A percentile compares a stretch with the other conserved stretches of the same genome.
Evolutionary conservation across 139 green algal species (phyloP).

Genomic region (Chlorella sp.): DNA sequence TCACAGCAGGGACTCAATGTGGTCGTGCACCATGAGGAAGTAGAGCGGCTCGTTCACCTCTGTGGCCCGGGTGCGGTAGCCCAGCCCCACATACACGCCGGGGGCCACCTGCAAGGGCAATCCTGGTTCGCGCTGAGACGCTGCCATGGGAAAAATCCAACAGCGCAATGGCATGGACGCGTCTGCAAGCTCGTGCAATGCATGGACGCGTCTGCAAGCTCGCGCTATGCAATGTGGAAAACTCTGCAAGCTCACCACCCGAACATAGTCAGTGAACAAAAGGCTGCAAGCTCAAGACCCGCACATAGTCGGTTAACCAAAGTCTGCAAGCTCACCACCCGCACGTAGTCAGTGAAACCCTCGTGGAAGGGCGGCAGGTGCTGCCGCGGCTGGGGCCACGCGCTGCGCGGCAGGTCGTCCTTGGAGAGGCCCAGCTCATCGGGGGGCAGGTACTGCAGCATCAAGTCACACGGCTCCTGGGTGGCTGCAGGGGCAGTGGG

Average conservation of each 20-base stretch:
- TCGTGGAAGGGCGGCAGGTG: constrained; percentile 36
- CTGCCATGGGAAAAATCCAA: no score
- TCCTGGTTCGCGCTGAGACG: no score
- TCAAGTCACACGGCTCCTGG: constrained; percentile 35
- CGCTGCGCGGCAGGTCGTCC: constrained; percentile 28
- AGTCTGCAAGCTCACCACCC: no score
- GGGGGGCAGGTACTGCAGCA: constrained; percentile 19
- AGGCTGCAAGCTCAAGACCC: no score
- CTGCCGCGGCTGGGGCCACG: constrained; percentile 28
- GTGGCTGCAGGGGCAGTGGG: constrained; percentile 3
- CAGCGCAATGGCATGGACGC: no score
- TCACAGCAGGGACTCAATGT: constrained; percentile 2
- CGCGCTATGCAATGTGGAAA: no score
- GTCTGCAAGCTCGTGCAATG: no score
- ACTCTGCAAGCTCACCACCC: no score
- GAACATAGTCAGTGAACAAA: constrained; percentile 47
- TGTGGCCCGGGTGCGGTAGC: constrained; percentile 13
- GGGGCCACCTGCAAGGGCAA: no score
- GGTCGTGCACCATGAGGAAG: constrained; percentile 22
- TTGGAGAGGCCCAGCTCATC: constrained; percentile 7
- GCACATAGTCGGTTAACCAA: no score
- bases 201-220: no score
- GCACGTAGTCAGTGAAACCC: constrained; percentile 41
- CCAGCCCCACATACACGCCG: constrained; percentile 39
- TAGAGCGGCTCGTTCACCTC: constrained; percentile 24